These are phyloP conservation scores for Diddensiella caesifluorescens DNA, from an alignment of 805 yeast genomes.

Conservation along the genomic window DNA sequence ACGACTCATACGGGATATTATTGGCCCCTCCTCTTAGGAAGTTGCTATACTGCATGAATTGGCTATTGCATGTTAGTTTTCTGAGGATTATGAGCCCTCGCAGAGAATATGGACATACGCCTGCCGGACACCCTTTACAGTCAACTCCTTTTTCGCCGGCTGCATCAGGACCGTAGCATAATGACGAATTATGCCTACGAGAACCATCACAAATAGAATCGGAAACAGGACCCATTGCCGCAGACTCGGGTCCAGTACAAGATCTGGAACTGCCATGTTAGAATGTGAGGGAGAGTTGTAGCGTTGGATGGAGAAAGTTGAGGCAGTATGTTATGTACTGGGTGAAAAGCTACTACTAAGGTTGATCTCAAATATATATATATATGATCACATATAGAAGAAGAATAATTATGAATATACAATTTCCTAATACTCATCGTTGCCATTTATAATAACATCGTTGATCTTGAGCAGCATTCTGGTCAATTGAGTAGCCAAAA, in stretches of 20 bases:
- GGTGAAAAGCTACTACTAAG: neutral
- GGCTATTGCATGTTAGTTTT: constrained; percentile 27
- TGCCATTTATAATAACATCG: constrained; percentile 88
- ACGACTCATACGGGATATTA: constrained; percentile 49
- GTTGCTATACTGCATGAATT: constrained; percentile 55
- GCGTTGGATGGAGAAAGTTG: neutral
- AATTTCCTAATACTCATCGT: constrained; percentile 45
- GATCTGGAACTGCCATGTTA: constrained; percentile 36
- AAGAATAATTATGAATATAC: constrained; percentile 1
- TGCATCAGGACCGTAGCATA: constrained; percentile 57
- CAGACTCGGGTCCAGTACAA: constrained; percentile 72
- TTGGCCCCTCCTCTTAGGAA: constrained; percentile 50
- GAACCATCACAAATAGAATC: constrained; percentile 81
- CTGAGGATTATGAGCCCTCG: neutral
- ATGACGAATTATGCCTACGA: constrained; percentile 75
- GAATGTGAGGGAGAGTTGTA: neutral
- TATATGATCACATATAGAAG: neutral
- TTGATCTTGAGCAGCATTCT: constrained; percentile 97
- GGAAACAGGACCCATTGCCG: constrained; percentile 90
- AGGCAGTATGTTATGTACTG: neutral
- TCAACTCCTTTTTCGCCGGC: constrained; percentile 51
- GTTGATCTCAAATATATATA: neutral
- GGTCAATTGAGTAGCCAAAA: constrained; percentile 93
- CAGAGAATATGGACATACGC: constrained; percentile 30
- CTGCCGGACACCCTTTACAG: constrained; percentile 50